A percentile compares a stretch with the other conserved stretches of the same genome.
Conservation (phyloP, 768 basidiomycete species). For the Russula foetens region DNA sequence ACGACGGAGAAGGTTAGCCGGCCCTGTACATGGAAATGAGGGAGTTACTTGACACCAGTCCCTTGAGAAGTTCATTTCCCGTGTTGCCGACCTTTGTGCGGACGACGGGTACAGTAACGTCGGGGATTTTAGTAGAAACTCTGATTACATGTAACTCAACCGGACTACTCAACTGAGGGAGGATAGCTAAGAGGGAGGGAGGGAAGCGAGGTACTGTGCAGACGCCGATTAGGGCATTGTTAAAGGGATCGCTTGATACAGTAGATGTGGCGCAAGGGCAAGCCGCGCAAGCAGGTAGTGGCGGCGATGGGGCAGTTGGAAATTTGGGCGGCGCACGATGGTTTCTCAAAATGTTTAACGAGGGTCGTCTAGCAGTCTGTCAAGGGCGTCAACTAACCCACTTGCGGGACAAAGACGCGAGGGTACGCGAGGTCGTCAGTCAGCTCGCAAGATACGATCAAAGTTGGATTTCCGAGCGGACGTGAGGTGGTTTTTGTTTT, state of each 20-base stretch:
- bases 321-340: no score
- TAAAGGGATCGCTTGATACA: not conserved
- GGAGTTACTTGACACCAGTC: not conserved
- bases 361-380: no score
- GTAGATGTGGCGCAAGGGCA: not conserved
- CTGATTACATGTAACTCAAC: not conserved
- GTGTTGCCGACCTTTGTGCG: not conserved
- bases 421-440: no score
- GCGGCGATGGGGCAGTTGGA: no score
- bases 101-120: not conserved
- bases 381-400: not conserved
- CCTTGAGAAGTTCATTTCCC: conserved; percentile 2
- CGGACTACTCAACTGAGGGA: not conserved
- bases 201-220: not conserved
- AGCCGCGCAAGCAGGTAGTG: not conserved
- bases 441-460: no score
- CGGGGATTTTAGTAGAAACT: not conserved
- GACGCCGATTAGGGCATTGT: not conserved
- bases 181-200: not conserved
- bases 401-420: not conserved
- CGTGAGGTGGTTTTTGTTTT: no score
- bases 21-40: not conserved
- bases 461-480: no score
- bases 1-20: not conserved
- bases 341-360: no score